Evolutionary conservation across 2,329 filamentous ascomycete species (phyloP), one percentile per base, ranked within the genome.

Genomic region (Blumeriella jaapii): DNA sequence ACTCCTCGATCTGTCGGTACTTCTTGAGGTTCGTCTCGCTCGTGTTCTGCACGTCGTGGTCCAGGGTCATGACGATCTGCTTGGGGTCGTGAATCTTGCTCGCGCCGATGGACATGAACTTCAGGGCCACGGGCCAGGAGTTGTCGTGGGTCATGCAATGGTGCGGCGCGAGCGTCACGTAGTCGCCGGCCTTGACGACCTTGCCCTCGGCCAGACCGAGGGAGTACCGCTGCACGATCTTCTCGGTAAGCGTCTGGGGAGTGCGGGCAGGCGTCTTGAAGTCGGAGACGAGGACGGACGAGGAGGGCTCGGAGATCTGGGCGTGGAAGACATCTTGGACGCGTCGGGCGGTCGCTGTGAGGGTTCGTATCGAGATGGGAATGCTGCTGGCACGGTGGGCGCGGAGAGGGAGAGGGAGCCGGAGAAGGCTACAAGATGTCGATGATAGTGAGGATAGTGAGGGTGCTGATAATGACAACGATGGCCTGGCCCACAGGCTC

Each of bases 31-130:
- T 94, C 44, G 72, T 63, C 42, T 82, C 77, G 37, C 64, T 74
- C 59, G 78, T 82, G 58, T 93, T 91, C 55, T 93, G 83, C 0
- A 94, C 82, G 49, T 94, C 84, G 54, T 94, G 87, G 52, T 94
- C 86, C 2, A 93, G 61, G 0, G 83, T 81, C 65, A 91, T 78
- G 13, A 94, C 82, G 17, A 91, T 64, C 61, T 94, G 86, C 13
- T 66, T 61, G 2, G 68, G 69, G 55, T 87, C 63, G 47, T 83
- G 68, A 51, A 93, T 69, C 54, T 76, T 74, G 29, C 78, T 71
- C 1, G 83, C 83, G 11, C 83, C 83, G 44, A 87, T 87, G 8
- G 75, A 77, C 74, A 84, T 82, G 62, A 87, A 89, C 59, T 89
- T 91, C 27, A 55, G 44, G 41, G 76, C 74, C 0, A 91, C 74